A percentile compares a stretch with the other conserved stretches of the same genome.
phyloP scores from a whole-genome alignment of 2,329 filamentous ascomycete genomes.

The Apiospora kogelbergensis region DNA sequence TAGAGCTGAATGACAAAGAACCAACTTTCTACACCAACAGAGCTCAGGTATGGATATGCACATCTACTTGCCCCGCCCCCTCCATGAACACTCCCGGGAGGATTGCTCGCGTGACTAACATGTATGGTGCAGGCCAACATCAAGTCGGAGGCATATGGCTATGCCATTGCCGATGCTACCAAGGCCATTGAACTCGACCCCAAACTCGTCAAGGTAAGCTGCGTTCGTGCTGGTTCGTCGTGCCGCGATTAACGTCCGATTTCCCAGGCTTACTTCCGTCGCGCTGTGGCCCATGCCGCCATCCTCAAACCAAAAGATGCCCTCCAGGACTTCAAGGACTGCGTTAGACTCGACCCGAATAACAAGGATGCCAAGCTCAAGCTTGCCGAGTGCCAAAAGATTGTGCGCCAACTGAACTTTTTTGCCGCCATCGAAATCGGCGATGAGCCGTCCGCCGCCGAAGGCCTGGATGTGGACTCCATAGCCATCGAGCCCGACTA shows the following conservation, averaged over 20 bases:
- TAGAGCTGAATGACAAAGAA: conserved; percentile 78
- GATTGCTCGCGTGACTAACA: conserved; percentile 48
- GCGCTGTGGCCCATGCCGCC: conserved; percentile 87
- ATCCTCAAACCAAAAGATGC: conserved; percentile 88
- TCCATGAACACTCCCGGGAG: conserved; percentile 15
- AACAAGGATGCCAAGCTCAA: conserved; percentile 93
- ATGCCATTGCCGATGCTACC: conserved; percentile 85
- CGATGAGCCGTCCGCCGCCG: conserved; percentile 88
- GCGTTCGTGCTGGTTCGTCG: not conserved
- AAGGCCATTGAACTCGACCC: conserved; percentile 90
- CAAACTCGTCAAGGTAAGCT: conserved; percentile 77
- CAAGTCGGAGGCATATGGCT: conserved; percentile 93
- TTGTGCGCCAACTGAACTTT: conserved; percentile 89
- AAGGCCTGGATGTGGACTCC: conserved; percentile 82
- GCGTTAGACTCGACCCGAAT: conserved; percentile 79
- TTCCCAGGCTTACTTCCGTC: conserved; percentile 83
- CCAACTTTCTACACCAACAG: conserved; percentile 92
- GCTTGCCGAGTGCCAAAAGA: conserved; percentile 89
- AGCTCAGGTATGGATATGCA: conserved; percentile 69
- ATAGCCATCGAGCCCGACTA: conserved; percentile 83
- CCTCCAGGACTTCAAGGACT: conserved; percentile 87
- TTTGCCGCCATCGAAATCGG: conserved; percentile 91
- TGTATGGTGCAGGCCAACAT: conserved; percentile 72
- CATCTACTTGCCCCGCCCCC: not conserved
- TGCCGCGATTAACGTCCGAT: conserved; percentile 13